Percentiles rank a stretch among this genome's conserved stretches.
These are phyloP conservation scores for Plasmodium blacklocki DNA, from an alignment of 169 alveolate species.

Conservation along the genomic window DNA sequence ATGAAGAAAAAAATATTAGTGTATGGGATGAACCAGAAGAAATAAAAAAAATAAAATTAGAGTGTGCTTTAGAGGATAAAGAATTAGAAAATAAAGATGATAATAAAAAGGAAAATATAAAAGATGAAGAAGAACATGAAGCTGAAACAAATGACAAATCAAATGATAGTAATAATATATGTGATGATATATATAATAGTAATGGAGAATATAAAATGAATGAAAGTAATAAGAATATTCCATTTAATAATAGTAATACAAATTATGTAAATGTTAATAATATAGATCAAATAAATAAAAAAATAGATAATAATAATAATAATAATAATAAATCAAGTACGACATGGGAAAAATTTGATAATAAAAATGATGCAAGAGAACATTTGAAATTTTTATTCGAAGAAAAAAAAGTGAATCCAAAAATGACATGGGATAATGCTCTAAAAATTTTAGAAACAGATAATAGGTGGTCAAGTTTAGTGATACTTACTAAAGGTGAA, in stretches of 20 bases:
- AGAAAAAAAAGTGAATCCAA: slow-evolving; percentile 81
- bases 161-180: neutral
- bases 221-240: neutral
- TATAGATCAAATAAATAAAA: slow-evolving; percentile 35
- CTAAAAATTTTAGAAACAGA: slow-evolving; percentile 79
- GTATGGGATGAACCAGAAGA: slow-evolving; percentile 84
- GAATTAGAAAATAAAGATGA: slow-evolving; percentile 9
- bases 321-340: neutral
- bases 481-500: slow-evolving; percentile 87
- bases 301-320: neutral
- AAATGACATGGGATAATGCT: slow-evolving; percentile 85
- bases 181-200: neutral
- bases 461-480: slow-evolving; percentile 81
- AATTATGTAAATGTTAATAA: slow-evolving; percentile 2
- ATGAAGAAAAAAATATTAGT: slow-evolving; percentile 68
- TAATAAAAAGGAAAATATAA: neutral
- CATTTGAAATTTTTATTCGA: slow-evolving; percentile 81
- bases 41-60: slow-evolving; percentile 73
- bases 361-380: slow-evolving; percentile 82
- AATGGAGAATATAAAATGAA: neutral
- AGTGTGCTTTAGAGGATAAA: slow-evolving; percentile 50
- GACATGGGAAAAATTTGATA: slow-evolving; percentile 70
- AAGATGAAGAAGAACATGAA: slow-evolving; percentile 10
- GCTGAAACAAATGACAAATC: neutral
- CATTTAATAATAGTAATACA: neutral